These are phyloP conservation scores for Trifolium subterraneum DNA, from an alignment of 306 rosid genomes.

Conservation along the genomic window DNA sequence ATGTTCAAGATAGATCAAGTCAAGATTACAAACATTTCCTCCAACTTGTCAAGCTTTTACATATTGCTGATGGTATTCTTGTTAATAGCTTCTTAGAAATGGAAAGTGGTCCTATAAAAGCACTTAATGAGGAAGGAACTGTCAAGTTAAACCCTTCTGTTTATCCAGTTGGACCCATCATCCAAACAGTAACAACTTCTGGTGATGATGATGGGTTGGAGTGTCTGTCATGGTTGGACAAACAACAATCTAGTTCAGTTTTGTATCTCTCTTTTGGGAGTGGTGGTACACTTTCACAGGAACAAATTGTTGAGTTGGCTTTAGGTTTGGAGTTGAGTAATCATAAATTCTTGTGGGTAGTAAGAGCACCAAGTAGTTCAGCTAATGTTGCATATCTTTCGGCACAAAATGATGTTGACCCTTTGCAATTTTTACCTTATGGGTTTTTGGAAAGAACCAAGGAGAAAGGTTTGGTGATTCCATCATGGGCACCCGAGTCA, in stretches of 20 bases:
- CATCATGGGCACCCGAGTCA: slow-evolving; percentile 38
- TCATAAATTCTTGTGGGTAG: slow-evolving; percentile 20
- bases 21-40: background rate
- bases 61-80: slow-evolving; percentile 24
- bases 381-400: background rate
- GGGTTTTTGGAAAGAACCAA: slow-evolving; percentile 34
- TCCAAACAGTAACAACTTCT: background rate
- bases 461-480: slow-evolving; percentile 32
- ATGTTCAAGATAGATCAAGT: background rate
- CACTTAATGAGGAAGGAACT: background rate
- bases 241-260: slow-evolving; percentile 36
- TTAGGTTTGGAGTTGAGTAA: slow-evolving; percentile 34
- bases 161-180: slow-evolving; percentile 37
- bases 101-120: slow-evolving; percentile 27
- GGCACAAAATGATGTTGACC: slow-evolving; percentile 5
- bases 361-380: slow-evolving; percentile 19
- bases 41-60: background rate
- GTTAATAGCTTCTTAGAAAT: slow-evolving; percentile 35
- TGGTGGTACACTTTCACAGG: slow-evolving; percentile 31
- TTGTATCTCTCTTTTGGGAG: slow-evolving; percentile 49
- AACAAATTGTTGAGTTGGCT: slow-evolving; percentile 20
- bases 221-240: slow-evolving; percentile 44
- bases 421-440: slow-evolving; percentile 1
- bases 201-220: background rate
- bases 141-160: background rate